phyloP scores from a whole-genome alignment of 108 stramenopile species.

The Nitzschia palea region DNA sequence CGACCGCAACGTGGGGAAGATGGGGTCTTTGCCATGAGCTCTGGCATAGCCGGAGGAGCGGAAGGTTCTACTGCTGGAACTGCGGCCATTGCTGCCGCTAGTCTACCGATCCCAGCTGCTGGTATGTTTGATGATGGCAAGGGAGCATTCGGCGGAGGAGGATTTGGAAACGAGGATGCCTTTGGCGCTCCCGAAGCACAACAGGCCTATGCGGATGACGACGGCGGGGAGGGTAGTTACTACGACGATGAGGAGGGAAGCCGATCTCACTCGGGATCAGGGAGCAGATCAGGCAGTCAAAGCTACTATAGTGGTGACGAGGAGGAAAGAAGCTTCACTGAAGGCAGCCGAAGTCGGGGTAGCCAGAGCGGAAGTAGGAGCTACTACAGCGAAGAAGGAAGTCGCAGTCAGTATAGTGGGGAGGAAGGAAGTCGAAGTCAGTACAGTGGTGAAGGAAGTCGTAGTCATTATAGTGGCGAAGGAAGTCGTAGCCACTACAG shows the following conservation, averaged over 20 bases:
- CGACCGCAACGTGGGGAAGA: conserved; percentile 19
- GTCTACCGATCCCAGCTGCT: conserved; percentile 38
- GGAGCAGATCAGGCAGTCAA: background rate
- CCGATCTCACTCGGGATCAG: conserved; percentile 8
- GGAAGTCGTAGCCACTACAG: conserved; percentile 16
- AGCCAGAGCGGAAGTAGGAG: conserved; percentile 10
- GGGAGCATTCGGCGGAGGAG: conserved; percentile 20
- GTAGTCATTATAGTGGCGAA: conserved; percentile 18
- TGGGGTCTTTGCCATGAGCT: conserved; percentile 4
- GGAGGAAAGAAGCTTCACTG: conserved; percentile 1
- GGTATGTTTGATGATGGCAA: conserved; percentile 34
- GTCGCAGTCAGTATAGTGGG: conserved; percentile 24
- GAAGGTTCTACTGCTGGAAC: conserved; percentile 45
- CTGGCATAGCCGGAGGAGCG: conserved; percentile 10
- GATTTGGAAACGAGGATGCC: conserved; percentile 24
- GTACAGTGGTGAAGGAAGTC: conserved; percentile 1
- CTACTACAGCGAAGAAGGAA: conserved; percentile 13
- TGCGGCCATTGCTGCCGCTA: conserved; percentile 62
- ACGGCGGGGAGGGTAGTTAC: conserved; percentile 6
- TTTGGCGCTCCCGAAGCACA: conserved; percentile 5
- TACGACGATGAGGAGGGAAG: conserved; percentile 18
- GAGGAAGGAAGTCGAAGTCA: conserved; percentile 10
- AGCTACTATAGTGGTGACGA: conserved; percentile 15
- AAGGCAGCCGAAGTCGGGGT: conserved; percentile 1
- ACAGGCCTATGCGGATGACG: conserved; percentile 11